A percentile compares a stretch with the other conserved stretches of the same genome.
Conservation (phyloP, 1,284 basidiomycete genomes). For the Amylostereum chailletii region DNA sequence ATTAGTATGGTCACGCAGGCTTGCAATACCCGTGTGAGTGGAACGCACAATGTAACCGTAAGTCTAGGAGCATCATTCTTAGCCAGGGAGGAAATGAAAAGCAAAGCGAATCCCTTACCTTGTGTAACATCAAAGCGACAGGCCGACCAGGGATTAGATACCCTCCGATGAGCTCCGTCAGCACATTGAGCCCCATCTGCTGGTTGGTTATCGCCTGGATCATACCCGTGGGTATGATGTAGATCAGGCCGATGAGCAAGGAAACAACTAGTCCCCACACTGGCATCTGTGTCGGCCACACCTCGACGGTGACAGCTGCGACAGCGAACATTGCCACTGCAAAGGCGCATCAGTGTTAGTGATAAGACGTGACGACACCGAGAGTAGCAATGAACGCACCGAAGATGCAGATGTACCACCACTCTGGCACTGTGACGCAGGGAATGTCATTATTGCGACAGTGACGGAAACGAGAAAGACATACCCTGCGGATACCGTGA, state of each 20-base stretch:
- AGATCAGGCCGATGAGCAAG: slow-evolving; percentile 30
- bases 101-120: background rate
- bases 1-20: background rate
- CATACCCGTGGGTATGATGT: slow-evolving; percentile 42
- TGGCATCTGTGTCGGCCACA: slow-evolving; percentile 58
- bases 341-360: background rate
- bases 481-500: slow-evolving; percentile 52
- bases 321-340: slow-evolving; percentile 43
- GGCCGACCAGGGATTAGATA: slow-evolving; percentile 39
- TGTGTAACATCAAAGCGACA: slow-evolving; percentile 38
- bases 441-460: background rate
- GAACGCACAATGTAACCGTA: slow-evolving; percentile 30
- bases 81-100: slow-evolving; percentile 11
- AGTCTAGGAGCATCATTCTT: slow-evolving; percentile 30
- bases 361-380: background rate
- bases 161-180: slow-evolving; percentile 40
- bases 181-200: slow-evolving; percentile 38
- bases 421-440: slow-evolving; percentile 20
- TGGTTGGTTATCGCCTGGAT: slow-evolving; percentile 46
- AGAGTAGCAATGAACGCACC: slow-evolving; percentile 12
- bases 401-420: slow-evolving; percentile 28
- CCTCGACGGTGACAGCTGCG: slow-evolving; percentile 57
- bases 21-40: background rate
- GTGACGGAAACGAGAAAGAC: background rate
- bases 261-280: slow-evolving; percentile 47